phyloP scores from a whole-genome alignment of 2,329 filamentous ascomycete species.

The Colletotrichum gigasporum region DNA sequence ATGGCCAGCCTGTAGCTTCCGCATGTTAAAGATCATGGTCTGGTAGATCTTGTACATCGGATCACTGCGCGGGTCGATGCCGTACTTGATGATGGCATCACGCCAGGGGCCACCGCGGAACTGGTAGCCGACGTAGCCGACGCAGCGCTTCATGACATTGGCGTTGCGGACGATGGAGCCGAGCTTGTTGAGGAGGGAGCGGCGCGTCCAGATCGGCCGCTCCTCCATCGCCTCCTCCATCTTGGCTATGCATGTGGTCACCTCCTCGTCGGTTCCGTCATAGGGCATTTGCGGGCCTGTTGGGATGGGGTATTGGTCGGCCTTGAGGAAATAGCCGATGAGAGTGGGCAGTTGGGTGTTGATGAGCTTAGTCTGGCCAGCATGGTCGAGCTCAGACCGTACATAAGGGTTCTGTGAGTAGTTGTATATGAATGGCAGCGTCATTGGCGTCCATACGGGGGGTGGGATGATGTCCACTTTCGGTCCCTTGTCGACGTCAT shows the following conservation, averaged over 20 bases:
- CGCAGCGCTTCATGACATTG: slow-evolving; percentile 74
- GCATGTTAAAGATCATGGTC: slow-evolving; percentile 85
- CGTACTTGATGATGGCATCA: slow-evolving; percentile 86
- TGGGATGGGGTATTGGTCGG: slow-evolving; percentile 70
- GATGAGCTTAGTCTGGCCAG: slow-evolving; percentile 61
- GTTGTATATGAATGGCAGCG: slow-evolving; percentile 79
- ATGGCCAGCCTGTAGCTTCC: slow-evolving; percentile 57
- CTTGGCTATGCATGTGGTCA: slow-evolving; percentile 71
- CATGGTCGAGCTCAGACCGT: slow-evolving; percentile 66
- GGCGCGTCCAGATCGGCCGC: slow-evolving; percentile 87
- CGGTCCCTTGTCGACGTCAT: slow-evolving; percentile 62
- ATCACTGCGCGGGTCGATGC: slow-evolving; percentile 83
- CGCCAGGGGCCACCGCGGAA: slow-evolving; percentile 94
- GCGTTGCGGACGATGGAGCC: slow-evolving; percentile 58
- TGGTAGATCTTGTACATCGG: slow-evolving; percentile 85
- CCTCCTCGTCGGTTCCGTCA: slow-evolving; percentile 65
- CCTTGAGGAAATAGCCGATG: slow-evolving; percentile 66
- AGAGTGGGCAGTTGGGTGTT: slow-evolving; percentile 69
- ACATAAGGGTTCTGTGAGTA: slow-evolving; percentile 90
- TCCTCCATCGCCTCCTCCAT: slow-evolving; percentile 74
- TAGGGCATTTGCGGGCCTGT: slow-evolving; percentile 69
- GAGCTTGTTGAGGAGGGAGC: slow-evolving; percentile 81
- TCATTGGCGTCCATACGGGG: slow-evolving; percentile 78
- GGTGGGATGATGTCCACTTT: slow-evolving; percentile 81
- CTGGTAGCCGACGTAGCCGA: slow-evolving; percentile 89